Percentiles rank a stretch among this genome's conserved stretches.
Conservation (phyloP, 2,329 filamentous ascomycete species). For the Claviceps arundinis region DNA sequence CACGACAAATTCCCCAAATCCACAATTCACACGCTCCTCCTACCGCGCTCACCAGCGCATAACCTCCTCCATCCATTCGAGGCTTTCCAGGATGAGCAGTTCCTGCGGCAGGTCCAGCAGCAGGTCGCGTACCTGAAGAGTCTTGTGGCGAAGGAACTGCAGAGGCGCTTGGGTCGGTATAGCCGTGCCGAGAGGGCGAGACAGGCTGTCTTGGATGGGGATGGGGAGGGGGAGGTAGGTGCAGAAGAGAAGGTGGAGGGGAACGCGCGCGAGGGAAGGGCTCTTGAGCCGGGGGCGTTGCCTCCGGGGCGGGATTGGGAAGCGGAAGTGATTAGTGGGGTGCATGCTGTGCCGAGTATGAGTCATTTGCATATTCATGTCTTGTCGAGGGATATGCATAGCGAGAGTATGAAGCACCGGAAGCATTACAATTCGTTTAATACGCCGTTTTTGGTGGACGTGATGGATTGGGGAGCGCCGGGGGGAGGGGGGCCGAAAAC, state of each 20-base stretch:
- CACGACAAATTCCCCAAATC: conserved; percentile 79
- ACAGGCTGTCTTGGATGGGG: conserved; percentile 51
- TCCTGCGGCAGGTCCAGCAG: conserved; percentile 48
- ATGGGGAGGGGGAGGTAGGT: conserved; percentile 29
- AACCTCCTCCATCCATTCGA: conserved; percentile 60
- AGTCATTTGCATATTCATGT: conserved; percentile 84
- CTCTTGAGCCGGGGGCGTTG: conserved; percentile 9
- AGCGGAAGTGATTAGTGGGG: conserved; percentile 58
- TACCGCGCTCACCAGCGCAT: conserved; percentile 55
- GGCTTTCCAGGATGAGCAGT: conserved; percentile 56
- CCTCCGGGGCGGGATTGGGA: conserved; percentile 51
- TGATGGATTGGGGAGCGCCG: conserved; percentile 62
- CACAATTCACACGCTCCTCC: conserved; percentile 72
- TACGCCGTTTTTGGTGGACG: conserved; percentile 66
- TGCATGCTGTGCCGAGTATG: conserved; percentile 87
- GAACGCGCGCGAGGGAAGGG: not conserved
- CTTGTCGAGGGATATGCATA: conserved; percentile 66
- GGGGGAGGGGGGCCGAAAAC: conserved; percentile 47
- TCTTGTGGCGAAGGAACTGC: conserved; percentile 63
- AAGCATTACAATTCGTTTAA: conserved; percentile 92
- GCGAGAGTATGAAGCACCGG: conserved; percentile 56
- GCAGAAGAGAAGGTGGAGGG: not conserved
- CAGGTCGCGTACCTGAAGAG: conserved; percentile 48
- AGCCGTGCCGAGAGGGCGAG: conserved; percentile 52
- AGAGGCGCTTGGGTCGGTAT: conserved; percentile 48